Evolutionary conservation across 768 basidiomycete species (phyloP), one percentile per base, ranked within the genome.

Genomic region (Rhodotorula graminis): DNA sequence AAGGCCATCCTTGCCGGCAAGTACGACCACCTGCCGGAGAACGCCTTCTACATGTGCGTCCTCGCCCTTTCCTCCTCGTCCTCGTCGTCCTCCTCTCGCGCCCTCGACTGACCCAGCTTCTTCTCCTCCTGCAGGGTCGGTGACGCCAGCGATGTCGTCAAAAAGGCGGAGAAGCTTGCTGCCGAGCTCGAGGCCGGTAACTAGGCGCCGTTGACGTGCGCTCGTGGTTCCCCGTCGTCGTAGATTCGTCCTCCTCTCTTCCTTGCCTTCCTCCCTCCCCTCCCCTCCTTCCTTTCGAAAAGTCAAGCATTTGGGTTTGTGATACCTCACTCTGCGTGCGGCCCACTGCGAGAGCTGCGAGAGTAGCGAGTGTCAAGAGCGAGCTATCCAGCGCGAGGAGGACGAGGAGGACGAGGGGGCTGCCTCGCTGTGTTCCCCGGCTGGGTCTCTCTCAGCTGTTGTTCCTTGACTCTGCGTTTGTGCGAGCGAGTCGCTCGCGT

Each of bases 81-180:
- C 55, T 21, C 64, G 23, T 42, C 40, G 60, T 46, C 53, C 29
- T 9, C 23, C 2, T 61, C 23, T 61, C 21, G 49, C 2, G 49
- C n/a, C n/a, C 57, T 44, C 37, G 37, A 21, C 53, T 52, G 25
- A 42, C 42, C 5, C 46, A 5, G 46, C n/a, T 31, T 21, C 27
- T 27, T 49, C 44, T 23, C 46, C 33, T 21, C 5, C 44, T 29
- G 4, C 49, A 40, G 25, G 59, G 59, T 64, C 29, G 59, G 31
- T 46, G 55, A 58, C 50, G 37, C 59, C 18, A 19, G 27, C 11
- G 95, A 97, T 77, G 95, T 90, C 82, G 93, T 95, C 86, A 83
- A 86, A 76, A 99, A 99, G 89, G 96, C 96, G 76, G 94, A 94
- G 83, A 90, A 94, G 82, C 88, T 95, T 77, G 91, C 93, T 70